Evolutionary conservation across 2,329 filamentous ascomycete genomes (phyloP), one percentile per base, ranked within the genome.

Genomic region (Chaetomiaceae sp.): DNA sequence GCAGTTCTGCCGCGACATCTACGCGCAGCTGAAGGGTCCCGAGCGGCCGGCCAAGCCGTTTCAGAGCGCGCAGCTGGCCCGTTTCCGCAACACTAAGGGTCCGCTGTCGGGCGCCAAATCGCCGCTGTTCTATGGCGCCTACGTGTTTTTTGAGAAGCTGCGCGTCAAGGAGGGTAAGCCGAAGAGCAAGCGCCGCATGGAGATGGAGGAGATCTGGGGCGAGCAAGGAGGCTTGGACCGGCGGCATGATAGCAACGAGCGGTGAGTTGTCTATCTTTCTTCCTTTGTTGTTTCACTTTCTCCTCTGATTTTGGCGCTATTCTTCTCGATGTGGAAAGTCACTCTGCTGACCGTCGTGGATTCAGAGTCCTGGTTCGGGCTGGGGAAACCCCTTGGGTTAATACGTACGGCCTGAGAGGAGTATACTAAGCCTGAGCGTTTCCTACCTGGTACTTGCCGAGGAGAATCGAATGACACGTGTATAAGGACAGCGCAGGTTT

Each of bases 61-160:
- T 52, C 58, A 62, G 51, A 59, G 66, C n/a, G 64, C 65, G 39
- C 66, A 72, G 48, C 65, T 81, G 12, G 64, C 62, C 17, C 59
- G 65, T 15, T 81, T 81, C 60, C 66, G 74, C 30, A 58, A 56
- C 12, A 72, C 73, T 59, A 73, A 70, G 40, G 76, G 77, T 0
- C 50, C 71, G 0, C 61, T 56, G 14, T 59, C 63, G 1, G 76
- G 78, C 0, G 71, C 71, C 32, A 71, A 65, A 1, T 71, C 61
- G 38, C 51, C 53, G 7, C 62, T 74, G 3, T 81, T 72, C 55
- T 80, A 81, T 54, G 69, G 68, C 8, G 68, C 68, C 0, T 81
- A 81, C 59, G 70, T 78, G 20, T 79, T 72, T 58, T 81, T 82
- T 54, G 76, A 82, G 65, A 81, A 81, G 66, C 47, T 75, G 52